Conservation (phyloP, 306 rosid genomes). For the Sophora flavescens region DNA sequence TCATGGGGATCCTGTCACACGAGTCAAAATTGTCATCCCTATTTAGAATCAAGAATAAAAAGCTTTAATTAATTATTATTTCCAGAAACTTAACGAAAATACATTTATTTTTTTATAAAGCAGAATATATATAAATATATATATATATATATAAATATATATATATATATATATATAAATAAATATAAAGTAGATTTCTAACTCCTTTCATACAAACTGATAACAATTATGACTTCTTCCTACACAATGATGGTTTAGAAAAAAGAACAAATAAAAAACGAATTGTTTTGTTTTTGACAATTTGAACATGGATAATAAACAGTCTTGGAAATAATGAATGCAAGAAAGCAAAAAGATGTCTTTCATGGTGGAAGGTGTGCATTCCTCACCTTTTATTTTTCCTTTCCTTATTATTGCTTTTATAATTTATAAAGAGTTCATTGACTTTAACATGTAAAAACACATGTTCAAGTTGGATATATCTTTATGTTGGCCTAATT, state of each 20-base stretch:
- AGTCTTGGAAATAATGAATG: slow-evolving; percentile 51
- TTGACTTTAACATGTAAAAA: slow-evolving; percentile 66
- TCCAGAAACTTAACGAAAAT: neutral
- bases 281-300: neutral
- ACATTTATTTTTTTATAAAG: neutral
- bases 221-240: no score
- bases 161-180: no score
- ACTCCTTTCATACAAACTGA: no score
- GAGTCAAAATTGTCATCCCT: no score
- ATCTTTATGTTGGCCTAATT: slow-evolving; percentile 62
- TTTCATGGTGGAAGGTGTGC: slow-evolving; percentile 52
- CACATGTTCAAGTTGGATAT: slow-evolving; percentile 54
- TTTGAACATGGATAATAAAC: slow-evolving; percentile 46
- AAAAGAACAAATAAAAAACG: neutral
- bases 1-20: no score
- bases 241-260: neutral
- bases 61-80: neutral
- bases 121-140: no score
- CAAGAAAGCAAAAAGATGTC: slow-evolving; percentile 49
- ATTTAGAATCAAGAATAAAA: neutral
- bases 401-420: slow-evolving; percentile 52
- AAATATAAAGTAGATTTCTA: no score
- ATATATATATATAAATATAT: no score
- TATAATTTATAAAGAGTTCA: slow-evolving; percentile 55
- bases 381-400: slow-evolving; percentile 11